Evolutionary conservation across 257 asterid genomes (phyloP), one percentile per base, ranked within the genome.

Genomic region (Thymus quinquecostatus): DNA sequence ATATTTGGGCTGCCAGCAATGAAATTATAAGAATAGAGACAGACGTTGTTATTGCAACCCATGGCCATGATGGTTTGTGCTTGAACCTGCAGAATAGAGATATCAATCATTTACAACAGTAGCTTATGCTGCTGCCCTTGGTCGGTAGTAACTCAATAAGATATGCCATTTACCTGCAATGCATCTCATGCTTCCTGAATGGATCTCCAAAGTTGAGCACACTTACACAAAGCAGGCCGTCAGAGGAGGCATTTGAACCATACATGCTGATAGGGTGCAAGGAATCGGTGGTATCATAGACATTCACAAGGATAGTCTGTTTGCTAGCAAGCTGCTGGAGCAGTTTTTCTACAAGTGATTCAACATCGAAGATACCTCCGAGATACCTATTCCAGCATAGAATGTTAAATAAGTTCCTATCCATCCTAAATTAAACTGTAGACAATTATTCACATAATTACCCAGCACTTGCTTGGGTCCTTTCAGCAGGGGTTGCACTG

Each of bases 291-390:
- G 88, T 92, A 62, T 95, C 99, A 36, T 82, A 95, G 60, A 95
- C 99, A 64, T 87, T 89, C 63, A 95, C 99, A 5, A 92, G 91
- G 82, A 92, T 92, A 34, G 95, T 84, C 76, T 89, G 99, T 70
- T 95, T 88, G 86, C 99, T 89, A 21, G 99, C 98, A 77, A 95
- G 98, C 82, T 95, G 99, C 3, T 92, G 97, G 73, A 95, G 99
- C 65, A 95, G 82, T 82, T 95, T 95, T 84, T 95, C 99, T 27
- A 95, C 98, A 38, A 95, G 95, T 41, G 99, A 95, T 80, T 95
- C 99, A 58, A 92, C 82, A 74, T 95, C 99, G 68, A 95, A 92
- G 61, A 95, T 90, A 68, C 98, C 99, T n/a, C 99, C 99, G 60
- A 95, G 95, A 77, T 95, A 95, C 91, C 99, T 95, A 86, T 67